Conservation (phyloP, 2,329 filamentous ascomycete species). For the Berkeleyomyces basicola region DNA sequence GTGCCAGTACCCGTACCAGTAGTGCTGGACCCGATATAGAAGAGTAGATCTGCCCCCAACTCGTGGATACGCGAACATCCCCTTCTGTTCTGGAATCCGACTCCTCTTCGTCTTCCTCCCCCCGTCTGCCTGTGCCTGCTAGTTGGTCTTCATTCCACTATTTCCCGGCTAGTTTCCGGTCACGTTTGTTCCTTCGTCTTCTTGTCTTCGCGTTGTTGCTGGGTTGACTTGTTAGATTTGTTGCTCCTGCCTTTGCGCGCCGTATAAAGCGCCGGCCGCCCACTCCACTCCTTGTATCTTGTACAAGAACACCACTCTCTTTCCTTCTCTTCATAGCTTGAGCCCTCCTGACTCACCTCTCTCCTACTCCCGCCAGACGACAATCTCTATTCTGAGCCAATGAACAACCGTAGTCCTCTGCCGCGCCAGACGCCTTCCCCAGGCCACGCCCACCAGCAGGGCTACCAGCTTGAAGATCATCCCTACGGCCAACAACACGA, state of each 20-base stretch:
- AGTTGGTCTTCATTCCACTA: not conserved
- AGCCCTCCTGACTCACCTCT: not conserved
- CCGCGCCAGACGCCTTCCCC: conserved; percentile 57
- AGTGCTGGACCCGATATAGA: not conserved
- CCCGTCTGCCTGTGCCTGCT: conserved; percentile 1
- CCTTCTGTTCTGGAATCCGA: not conserved
- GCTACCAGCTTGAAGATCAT: conserved; percentile 71
- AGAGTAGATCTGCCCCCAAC: not conserved
- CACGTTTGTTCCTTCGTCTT: not conserved
- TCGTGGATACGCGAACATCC: not conserved
- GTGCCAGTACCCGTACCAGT: too few relatives aligned
- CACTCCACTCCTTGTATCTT: not conserved
- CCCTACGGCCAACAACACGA: conserved; percentile 39
- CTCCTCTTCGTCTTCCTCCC: not conserved
- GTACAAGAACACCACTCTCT: not conserved
- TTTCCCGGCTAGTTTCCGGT: not conserved
- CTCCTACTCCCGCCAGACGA: conserved; percentile 28
- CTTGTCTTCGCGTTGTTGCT: not conserved
- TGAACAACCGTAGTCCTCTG: conserved; percentile 31
- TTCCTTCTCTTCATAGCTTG: not conserved
- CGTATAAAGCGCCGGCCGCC: not conserved
- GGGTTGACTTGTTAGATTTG: not conserved
- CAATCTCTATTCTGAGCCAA: conserved; percentile 42
- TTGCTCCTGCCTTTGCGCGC: not conserved
- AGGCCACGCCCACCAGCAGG: conserved; percentile 52